Base-by-base conservation (phyloP, 2,329 filamentous ascomycete species). In the Pseudocercospora vitis region DNA sequence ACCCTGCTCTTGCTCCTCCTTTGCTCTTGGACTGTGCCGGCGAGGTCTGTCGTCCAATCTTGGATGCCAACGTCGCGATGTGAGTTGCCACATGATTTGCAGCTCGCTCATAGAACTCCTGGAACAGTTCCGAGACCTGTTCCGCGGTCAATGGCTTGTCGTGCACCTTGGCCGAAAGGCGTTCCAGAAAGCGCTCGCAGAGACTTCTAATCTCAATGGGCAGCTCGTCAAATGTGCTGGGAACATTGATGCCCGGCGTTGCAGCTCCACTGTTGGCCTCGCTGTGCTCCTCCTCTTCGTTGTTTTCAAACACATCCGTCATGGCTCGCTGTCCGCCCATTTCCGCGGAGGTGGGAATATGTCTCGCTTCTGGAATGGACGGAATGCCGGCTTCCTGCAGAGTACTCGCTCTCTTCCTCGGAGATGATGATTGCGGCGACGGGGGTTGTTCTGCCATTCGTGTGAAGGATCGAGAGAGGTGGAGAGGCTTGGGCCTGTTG, bases 161-260 rank as follows among this genome's bases (percentile, higher is more conserved):
- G 66, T 96, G 88, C 26, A 95, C 86, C 76, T 89, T 96, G 63
- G 89, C 89, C 44, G 85, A 88, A 21, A 99, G 76, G 5, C 90
- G 92, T 57, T 96, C 90, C 66, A 97, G 86, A 69, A 99, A 99
- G 68, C 88, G 89, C 72, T 97, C 92, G 16, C 88, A 90, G 68
- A 96, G 76, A 71, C 89, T 94, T 54, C 94, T 81, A 55, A 99
- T 82, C 78, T 99, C 94, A 65, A 96, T 94, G 11, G 94, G 94
- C 35, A 99, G 83, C 66, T 96, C 88, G 64, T 95, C 89, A 59
- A 94, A 86, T 53, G 89, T 86, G 58, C 89, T 81, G 3, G 87
- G 76, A 9, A 77, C 63, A 37, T 69, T 63, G 48, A 71, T 51
- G 45, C 69, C 69, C 2, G 65, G 63, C 14, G 56, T 63, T 12